Evolutionary conservation across 2,329 filamentous ascomycete species (phyloP), one percentile per base, ranked within the genome.

Genomic region (Ascochyta koolunga): DNA sequence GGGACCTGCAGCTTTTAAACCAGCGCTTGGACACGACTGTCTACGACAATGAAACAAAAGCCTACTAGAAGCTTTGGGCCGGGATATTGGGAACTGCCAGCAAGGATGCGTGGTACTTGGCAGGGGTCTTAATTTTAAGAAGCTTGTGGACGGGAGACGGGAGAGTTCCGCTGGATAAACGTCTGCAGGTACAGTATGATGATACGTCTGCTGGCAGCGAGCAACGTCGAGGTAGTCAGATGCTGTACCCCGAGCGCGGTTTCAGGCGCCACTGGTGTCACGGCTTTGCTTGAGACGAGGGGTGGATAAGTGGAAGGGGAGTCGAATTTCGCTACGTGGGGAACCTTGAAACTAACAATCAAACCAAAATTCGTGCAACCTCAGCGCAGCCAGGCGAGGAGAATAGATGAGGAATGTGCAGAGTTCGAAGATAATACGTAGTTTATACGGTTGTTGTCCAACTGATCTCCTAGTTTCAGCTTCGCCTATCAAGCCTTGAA

Each of bases 251-350:
- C 33, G 43, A 42, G 47, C 29, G 41, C 43, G 43, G 54, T 60
- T 66, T 65, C 62, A 60, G 60, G 62, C 63, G 64, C 66, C 61
- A 65, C 66, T 61, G 56, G 64, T 54, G 55, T 59, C 52, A 50
- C 57, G 44, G 51, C 44, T 54, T 25, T 60, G 52, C 64, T 61
- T 62, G 55, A 61, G 36, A 62, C 56, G 58, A 58, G 54, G 59
- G 56, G 53, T 54, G 44, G 55, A 60, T 65, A 49, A 51, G 46
- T 43, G 43, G 59, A 52, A 40, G 56, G 54, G 45, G 48, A 49
- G 53, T 25, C 41, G 41, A 60, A 55, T 56, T 40, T 51, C 55
- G 53, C 46, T 44, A 59, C 59, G 57, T 50, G 45, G 37, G 27
- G 37, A 22, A 21, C 47, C 42, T 49, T 64, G 60, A 56, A 62